These are phyloP conservation scores for Pleurostoma richardsiae DNA, from an alignment of 2,329 filamentous ascomycete species.

Conservation along the genomic window DNA sequence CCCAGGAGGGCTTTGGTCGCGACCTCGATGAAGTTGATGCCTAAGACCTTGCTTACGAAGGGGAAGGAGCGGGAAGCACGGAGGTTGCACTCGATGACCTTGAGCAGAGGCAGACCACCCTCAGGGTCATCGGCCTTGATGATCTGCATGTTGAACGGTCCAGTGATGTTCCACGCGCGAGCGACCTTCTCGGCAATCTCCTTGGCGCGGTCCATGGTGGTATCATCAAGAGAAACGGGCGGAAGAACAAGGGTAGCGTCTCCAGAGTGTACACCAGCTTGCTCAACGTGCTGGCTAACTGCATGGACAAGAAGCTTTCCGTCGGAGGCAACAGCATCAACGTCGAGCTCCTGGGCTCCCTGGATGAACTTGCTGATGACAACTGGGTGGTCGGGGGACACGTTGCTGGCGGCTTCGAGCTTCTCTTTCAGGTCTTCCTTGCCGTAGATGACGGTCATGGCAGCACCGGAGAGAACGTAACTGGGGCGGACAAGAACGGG, in stretches of 20 bases:
- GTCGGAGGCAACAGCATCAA: constrained; percentile 83
- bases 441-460: constrained; percentile 94
- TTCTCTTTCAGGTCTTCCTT: constrained; percentile 91
- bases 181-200: constrained; percentile 95
- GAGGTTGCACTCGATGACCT: constrained; percentile 98
- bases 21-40: constrained; percentile 93
- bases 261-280: constrained; percentile 96
- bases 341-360: constrained; percentile 92
- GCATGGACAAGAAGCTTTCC: constrained; percentile 88
- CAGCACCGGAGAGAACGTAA: constrained; percentile 94
- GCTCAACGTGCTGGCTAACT: constrained; percentile 92
- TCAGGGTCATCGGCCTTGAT: constrained; percentile 83
- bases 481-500: constrained; percentile 91
- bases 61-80: constrained; percentile 97
- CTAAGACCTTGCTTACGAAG: constrained; percentile 95
- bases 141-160: constrained; percentile 99
- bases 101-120: constrained; percentile 70
- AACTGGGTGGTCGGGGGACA: constrained; percentile 94
- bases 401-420: constrained; percentile 81
- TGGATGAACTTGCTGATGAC: constrained; percentile 99
- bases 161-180: constrained; percentile 94
- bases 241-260: constrained; percentile 94
- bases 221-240: constrained; percentile 71
- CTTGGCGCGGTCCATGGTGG: constrained; percentile 81
- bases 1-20: constrained; percentile 89